Conservation (phyloP, 1,139 yeast genomes). For the Citeromyces hawaiiensis region DNA sequence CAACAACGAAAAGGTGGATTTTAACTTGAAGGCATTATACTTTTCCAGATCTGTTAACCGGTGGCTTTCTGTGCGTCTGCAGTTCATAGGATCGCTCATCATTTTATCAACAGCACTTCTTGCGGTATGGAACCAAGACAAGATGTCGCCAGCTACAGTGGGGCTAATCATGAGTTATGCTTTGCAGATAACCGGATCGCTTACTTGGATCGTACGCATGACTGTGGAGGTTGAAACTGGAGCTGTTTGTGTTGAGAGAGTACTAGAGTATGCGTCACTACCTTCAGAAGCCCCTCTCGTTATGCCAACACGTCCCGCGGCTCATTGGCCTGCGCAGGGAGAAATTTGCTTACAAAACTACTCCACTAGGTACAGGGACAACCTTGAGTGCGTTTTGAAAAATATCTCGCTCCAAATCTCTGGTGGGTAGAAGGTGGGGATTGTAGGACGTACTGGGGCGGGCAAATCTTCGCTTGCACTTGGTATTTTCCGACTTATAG, state of each 20-base stretch:
- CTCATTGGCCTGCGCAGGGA: constrained; percentile 72
- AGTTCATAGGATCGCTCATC: constrained; percentile 53
- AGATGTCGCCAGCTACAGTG: constrained; percentile 51
- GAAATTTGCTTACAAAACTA: constrained; percentile 59
- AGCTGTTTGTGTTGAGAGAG: constrained; percentile 66
- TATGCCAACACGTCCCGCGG: constrained; percentile 12
- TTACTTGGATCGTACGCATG: constrained; percentile 49
- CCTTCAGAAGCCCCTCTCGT: constrained; percentile 31
- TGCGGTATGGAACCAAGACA: constrained; percentile 29
- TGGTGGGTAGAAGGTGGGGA: constrained; percentile 81
- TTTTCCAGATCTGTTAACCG: constrained; percentile 53
- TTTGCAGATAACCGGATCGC: constrained; percentile 43
- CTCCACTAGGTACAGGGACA: constrained; percentile 78
- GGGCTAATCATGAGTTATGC: constrained; percentile 70
- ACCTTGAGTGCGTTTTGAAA: constrained; percentile 68
- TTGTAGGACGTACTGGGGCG: constrained; percentile 95
- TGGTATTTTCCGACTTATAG: constrained; percentile 84
- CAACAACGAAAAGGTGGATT: constrained; percentile 29
- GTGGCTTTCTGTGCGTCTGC: constrained; percentile 64
- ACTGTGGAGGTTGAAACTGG: constrained; percentile 66
- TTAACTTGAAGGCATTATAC: constrained; percentile 43
- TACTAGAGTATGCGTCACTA: constrained; percentile 56
- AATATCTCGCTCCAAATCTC: constrained; percentile 54
- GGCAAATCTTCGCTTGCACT: constrained; percentile 89
- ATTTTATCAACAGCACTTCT: constrained; percentile 44